phyloP scores from a whole-genome alignment of 179 eudicot genomes.

The Nepenthes alata region DNA sequence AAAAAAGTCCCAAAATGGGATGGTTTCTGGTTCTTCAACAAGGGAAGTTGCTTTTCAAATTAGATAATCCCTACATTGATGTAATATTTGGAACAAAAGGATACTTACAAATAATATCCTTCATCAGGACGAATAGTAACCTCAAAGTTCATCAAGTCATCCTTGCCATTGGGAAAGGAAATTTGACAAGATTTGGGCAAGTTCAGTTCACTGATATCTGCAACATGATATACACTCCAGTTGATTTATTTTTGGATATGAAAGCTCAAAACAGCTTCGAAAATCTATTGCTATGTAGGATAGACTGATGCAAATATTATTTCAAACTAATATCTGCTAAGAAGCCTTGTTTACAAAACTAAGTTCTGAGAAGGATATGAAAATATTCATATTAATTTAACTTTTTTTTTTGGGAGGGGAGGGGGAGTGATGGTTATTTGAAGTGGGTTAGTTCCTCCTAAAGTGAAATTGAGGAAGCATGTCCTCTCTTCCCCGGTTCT shows the following conservation, averaged over 20 bases:
- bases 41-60: background rate
- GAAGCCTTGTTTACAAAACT: too few species aligned
- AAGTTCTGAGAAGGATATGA: too few species aligned
- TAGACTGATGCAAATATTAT: too few species aligned
- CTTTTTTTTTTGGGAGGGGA: too few species aligned
- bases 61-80: background rate
- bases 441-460: too few species aligned
- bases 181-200: constrained; percentile 77
- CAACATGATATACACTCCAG: constrained; percentile 13
- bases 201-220: constrained; percentile 90
- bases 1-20: background rate
- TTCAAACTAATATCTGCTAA: too few species aligned
- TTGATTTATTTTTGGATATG: background rate
- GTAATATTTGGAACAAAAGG: constrained; percentile 5
- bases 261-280: too few species aligned
- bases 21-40: background rate
- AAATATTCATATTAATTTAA: too few species aligned
- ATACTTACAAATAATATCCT: constrained; percentile 78
- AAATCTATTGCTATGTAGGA: too few species aligned
- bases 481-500: too few species aligned
- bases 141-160: constrained; percentile 95
- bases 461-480: too few species aligned
- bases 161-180: constrained; percentile 83
- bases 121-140: constrained; percentile 88
- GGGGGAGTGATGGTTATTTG: too few species aligned